Base-by-base conservation (phyloP, 768 basidiomycete species). In the Trametes punicea region DNA sequence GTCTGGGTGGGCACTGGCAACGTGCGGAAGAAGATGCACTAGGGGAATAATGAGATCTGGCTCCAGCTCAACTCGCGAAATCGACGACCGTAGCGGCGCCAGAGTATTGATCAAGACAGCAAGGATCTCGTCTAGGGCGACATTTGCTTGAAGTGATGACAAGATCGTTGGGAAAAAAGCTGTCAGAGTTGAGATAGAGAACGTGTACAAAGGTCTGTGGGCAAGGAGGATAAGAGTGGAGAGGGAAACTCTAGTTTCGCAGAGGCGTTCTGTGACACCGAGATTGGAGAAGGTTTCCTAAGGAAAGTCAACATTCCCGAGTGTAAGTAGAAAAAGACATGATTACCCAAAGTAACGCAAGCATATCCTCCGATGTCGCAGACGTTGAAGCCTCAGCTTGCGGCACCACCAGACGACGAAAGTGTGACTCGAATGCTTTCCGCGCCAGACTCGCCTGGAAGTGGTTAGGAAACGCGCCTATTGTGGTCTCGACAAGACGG, bases 1-100 rank as follows among this genome's bases (percentile, higher is more conserved):
- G 53, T 88, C 80, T 3, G 83, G 78, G 64, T 90, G 85, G 2
- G 73, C 76, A 62, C 84, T 83, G 11, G 85, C 83, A 27, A 89
- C 62, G 2, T 76, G 70, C 1, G 83, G 77, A 26, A 90, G 69
- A 8, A 82, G 62, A 4, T 74, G 72, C 36, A 74, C 74, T 1
- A 88, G 73, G 2, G 82, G 77, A 4, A 72, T 62, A 4, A 77
- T 68, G 1, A 82, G 65, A 2, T 84, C 81, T 4, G 75, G 70
- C 2, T 79, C 66, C 23, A 78, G 57, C 16, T 57, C 62, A n/a
- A 51, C 25, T 10, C 39, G 63, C 0, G 60, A 49, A 1, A 55
- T 42, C 29, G 67, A 55, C 1, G 62, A n/a, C 5, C 46, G 46
- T 2, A 61, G 40, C 2, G 63, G 46, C n/a, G 60, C 64, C 10